phyloP scores from a whole-genome alignment of 1,139 yeast species.

The Hyphopichia burtonii region DNA sequence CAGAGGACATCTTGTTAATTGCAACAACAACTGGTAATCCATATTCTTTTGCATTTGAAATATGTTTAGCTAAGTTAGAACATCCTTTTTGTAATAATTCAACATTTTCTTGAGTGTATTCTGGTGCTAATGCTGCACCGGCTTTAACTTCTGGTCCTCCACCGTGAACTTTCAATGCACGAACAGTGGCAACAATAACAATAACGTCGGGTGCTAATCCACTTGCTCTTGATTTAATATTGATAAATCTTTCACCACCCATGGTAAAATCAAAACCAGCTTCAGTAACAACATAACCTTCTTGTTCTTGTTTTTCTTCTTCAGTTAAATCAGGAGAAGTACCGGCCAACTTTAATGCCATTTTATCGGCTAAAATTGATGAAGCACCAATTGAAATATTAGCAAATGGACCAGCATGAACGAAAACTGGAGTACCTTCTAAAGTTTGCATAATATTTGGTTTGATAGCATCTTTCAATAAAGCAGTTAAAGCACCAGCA shows the following conservation, averaged over 20 bases:
- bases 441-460: conserved; percentile 98
- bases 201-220: conserved; percentile 91
- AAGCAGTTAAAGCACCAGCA: conserved; percentile 96
- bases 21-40: conserved; percentile 97
- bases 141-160: conserved; percentile 99
- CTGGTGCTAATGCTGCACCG: conserved; percentile 86
- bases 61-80: conserved; percentile 89
- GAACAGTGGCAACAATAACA: conserved; percentile 94
- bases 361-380: conserved; percentile 91
- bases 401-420: conserved; percentile 99
- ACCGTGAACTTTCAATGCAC: conserved; percentile 97
- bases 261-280: conserved; percentile 99
- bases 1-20: conserved; percentile 87
- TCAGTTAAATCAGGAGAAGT: conserved; percentile 48
- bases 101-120: conserved; percentile 80
- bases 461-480: conserved; percentile 94
- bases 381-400: conserved; percentile 96
- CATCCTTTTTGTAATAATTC: conserved; percentile 85
- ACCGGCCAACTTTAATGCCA: conserved; percentile 92
- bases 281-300: conserved; percentile 93
- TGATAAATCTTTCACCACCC: conserved; percentile 98
- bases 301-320: conserved; percentile 56
- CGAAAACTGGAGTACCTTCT: conserved; percentile 97
- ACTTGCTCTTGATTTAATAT: conserved; percentile 92
- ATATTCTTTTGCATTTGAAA: conserved; percentile 78